Evolutionary conservation across 2,329 filamentous ascomycete species (phyloP), one percentile per base, ranked within the genome.

Genomic region (Phaeoacremonium minimum): DNA sequence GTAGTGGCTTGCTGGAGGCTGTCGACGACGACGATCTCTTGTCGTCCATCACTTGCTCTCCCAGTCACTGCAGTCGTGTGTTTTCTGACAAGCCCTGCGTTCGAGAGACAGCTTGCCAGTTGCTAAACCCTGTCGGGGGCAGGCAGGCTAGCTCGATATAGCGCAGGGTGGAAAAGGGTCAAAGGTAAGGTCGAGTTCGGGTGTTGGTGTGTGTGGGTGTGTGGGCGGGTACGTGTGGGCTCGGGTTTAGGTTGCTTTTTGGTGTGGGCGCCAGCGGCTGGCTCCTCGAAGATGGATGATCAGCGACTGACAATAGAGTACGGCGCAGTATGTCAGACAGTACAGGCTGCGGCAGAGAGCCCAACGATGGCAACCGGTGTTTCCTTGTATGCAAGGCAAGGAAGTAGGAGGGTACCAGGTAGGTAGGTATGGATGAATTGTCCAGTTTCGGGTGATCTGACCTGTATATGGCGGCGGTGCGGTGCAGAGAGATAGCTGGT

Each of bases 41-140:
- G 22, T 49, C 49, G 42, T 55, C 52, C 52, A 56, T 56, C 15
- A 19, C 35, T 32, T 17, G n/a, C n/a, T 9, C 22, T 9, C 22
- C n/a, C 9, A 26, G 9, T 26, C n/a, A n/a, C 9, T 9, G 22
- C 9, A 26, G 22, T 9, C 9, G n/a, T 9, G 9, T n/a, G 22
- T n/a, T n/a, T 26, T n/a, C 9, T 9, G 22, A n/a, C n/a, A 26
- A n/a, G 22, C n/a, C 9, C 9, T n/a, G 9, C 22, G n/a, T 9
- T 26, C 22, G 22, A n/a, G 9, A 26, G 22, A 26, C 22, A 26
- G n/a, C 9, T n/a, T 26, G 22, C 9, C 9, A 26, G 22, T 26
- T 9, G 22, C 22, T 9, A 26, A 26, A n/a, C 9, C 9, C 9
- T 9, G 22, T 26, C n/a, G 9, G n/a, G 22, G n/a, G n/a, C 22